Evolutionary conservation across 768 basidiomycete species (phyloP), one percentile per base, ranked within the genome.

Genomic region (Crucibulum laeve): DNA sequence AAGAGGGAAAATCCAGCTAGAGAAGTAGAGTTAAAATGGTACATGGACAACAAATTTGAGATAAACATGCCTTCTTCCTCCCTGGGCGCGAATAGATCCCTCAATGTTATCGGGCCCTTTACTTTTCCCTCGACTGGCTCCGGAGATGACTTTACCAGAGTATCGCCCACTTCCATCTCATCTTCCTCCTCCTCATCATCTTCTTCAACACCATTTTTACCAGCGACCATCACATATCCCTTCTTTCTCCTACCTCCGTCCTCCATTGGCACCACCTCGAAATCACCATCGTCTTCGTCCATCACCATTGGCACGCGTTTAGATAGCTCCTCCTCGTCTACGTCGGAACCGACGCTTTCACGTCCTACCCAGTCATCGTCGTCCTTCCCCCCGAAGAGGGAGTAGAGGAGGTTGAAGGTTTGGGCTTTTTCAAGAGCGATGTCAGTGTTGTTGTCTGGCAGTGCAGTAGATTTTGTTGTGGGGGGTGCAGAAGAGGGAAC

Each of bases 1-100:
- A 90, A 69, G n/a, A 91, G 68, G 8, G 89, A 89, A 61, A 91
- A 91, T 15, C 77, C 77, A 32, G 63, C 83, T 84, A 46, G 4
- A 50, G 32, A 25, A n/a, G 18, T 1, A 40, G 8, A n/a, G 37
- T 7, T 22, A 42, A 40, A 28, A 26, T 44, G 4, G 38, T 28
- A 18, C 23, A 25, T 40, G 6, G 42, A 25, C 28, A 17, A 2
- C 19, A 24, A 40, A 7, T 41, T 28, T 38, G 42, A 40, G 7
- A 38, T n/a, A 40, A 43, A 19, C 67, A n/a, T 51, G 83, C 85
- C 76, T 55, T 82, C 76, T 45, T 81, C 80, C 49, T 82, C 80
- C 17, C 70, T 71, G 0, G 86, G 84, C 14, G 80, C 80, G 51
- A 91, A 90, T 4, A 91, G 65, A 49, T 87, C 83, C 54, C 87